phyloP scores from a whole-genome alignment of 2,329 filamentous ascomycete species.

The Metarhizium rileyi region DNA sequence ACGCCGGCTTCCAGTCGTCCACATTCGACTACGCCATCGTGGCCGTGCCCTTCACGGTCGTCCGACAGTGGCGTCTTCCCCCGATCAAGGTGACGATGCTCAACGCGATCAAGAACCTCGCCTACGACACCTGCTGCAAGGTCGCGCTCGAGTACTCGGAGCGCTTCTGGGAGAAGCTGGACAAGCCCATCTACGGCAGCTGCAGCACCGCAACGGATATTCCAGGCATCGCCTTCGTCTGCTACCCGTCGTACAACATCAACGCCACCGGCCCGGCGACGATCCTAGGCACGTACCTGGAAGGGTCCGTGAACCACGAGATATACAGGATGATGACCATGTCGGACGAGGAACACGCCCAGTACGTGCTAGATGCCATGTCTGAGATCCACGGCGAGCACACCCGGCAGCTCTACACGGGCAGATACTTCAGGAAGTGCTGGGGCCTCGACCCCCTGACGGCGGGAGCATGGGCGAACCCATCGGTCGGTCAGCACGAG shows the following conservation, averaged over 20 bases:
- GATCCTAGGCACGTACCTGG: slow-evolving; percentile 50
- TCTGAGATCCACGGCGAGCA: slow-evolving; percentile 55
- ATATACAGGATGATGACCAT: slow-evolving; percentile 29
- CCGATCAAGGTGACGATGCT: slow-evolving; percentile 29
- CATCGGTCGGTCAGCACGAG: slow-evolving; percentile 55
- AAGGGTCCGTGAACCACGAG: slow-evolving; percentile 28
- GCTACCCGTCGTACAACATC: slow-evolving; percentile 58
- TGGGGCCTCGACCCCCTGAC: slow-evolving; percentile 55
- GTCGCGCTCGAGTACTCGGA: slow-evolving; percentile 59
- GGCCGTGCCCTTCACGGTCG: slow-evolving; percentile 52
- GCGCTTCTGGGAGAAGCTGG: slow-evolving; percentile 46
- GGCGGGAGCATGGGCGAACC: slow-evolving; percentile 52
- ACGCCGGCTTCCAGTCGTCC: slow-evolving; percentile 30
- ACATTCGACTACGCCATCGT: slow-evolving; percentile 60
- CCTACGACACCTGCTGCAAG: slow-evolving; percentile 40
- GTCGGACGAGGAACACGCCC: slow-evolving; percentile 51
- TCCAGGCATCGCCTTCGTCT: slow-evolving; percentile 49
- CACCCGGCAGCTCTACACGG: slow-evolving; percentile 52
- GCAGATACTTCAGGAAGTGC: slow-evolving; percentile 54
- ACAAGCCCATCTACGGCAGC: slow-evolving; percentile 51
- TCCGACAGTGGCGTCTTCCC: slow-evolving; percentile 52
- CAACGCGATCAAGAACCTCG: slow-evolving; percentile 37
- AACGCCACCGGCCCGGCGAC: slow-evolving; percentile 54
- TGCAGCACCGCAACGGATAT: slow-evolving; percentile 50
- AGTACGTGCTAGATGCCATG: slow-evolving; percentile 55